Evolutionary conservation across 2,329 filamentous ascomycete genomes (phyloP).

Genomic region (Monosporascus sp.): DNA sequence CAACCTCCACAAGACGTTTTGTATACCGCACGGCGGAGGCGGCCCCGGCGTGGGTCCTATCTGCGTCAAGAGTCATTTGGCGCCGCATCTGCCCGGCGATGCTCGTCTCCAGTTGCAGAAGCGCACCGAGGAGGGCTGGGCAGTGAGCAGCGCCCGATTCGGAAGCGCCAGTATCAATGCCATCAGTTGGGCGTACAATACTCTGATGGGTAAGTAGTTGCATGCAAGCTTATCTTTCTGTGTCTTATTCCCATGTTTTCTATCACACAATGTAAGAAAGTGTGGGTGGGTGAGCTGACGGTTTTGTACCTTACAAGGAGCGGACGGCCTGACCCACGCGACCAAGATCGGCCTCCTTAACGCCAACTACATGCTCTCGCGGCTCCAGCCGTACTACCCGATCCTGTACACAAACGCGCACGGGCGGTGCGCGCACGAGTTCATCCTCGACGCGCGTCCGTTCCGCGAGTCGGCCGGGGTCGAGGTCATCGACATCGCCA

Average conservation of each 20-base stretch:
- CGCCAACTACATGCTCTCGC: constrained; percentile 91
- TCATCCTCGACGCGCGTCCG: constrained; percentile 82
- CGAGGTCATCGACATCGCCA: constrained; percentile 92
- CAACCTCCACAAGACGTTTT: constrained; percentile 98
- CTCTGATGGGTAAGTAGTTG: constrained; percentile 69
- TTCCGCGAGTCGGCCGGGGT: constrained; percentile 80
- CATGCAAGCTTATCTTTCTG: background rate
- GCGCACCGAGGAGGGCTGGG: constrained; percentile 36
- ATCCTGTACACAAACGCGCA: constrained; percentile 92
- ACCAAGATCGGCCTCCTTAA: constrained; percentile 92
- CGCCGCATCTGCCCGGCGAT: constrained; percentile 67
- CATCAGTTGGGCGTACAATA: constrained; percentile 93
- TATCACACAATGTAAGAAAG: background rate
- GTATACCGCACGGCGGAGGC: constrained; percentile 92
- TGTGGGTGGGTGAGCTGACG: background rate
- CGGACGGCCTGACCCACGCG: constrained; percentile 75
- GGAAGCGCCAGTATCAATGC: constrained; percentile 89
- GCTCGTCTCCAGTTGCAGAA: constrained; percentile 5
- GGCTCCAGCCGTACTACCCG: constrained; percentile 77
- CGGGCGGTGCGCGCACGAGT: constrained; percentile 90
- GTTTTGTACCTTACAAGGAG: constrained; percentile 30
- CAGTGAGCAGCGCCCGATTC: constrained; percentile 76
- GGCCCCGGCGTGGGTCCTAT: constrained; percentile 93
- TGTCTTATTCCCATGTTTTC: background rate
- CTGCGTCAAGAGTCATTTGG: constrained; percentile 78